phyloP scores from a whole-genome alignment of 495 filamentous ascomycete genomes.

The Penicillium angulare region DNA sequence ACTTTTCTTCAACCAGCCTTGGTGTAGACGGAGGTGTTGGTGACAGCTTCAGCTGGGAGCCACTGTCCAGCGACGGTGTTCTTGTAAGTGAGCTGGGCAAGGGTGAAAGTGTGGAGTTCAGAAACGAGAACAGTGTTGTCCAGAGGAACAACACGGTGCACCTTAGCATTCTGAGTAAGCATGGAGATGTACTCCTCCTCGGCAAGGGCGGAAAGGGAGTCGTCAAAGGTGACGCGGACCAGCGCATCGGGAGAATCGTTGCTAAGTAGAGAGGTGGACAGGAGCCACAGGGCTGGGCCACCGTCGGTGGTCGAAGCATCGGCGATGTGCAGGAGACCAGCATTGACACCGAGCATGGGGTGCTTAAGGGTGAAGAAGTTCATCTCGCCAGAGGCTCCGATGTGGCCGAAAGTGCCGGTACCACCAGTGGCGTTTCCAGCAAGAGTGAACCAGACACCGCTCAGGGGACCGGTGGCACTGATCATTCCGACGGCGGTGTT shows the following conservation, averaged over 20 bases:
- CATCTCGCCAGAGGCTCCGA: conserved; percentile 17
- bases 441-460: conserved; percentile 22
- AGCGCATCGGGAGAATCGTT: conserved; percentile 20
- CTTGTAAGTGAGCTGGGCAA: conserved; percentile 14
- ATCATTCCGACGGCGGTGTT: conserved; percentile 27
- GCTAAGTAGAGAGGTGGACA: conserved; percentile 25
- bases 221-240: conserved; percentile 20
- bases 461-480: conserved; percentile 11
- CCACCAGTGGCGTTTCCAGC: conserved; percentile 21
- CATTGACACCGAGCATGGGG: conserved; percentile 11
- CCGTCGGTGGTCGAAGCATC: conserved; percentile 17
- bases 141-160: conserved; percentile 11
- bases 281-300: conserved; percentile 20
- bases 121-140: conserved; percentile 9
- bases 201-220: neutral
- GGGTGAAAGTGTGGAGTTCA: conserved; percentile 14
- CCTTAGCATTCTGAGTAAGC: conserved; percentile 15
- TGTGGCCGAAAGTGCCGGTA: conserved; percentile 25
- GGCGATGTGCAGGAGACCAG: conserved; percentile 19
- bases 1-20: conserved; percentile 10
- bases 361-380: conserved; percentile 16
- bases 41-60: conserved; percentile 13
- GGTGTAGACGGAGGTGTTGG: conserved; percentile 2
- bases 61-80: conserved; percentile 15
- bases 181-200: conserved; percentile 15